Base-by-base conservation (phyloP, 2,329 filamentous ascomycete genomes). In the Epichloe coenophiala region DNA sequence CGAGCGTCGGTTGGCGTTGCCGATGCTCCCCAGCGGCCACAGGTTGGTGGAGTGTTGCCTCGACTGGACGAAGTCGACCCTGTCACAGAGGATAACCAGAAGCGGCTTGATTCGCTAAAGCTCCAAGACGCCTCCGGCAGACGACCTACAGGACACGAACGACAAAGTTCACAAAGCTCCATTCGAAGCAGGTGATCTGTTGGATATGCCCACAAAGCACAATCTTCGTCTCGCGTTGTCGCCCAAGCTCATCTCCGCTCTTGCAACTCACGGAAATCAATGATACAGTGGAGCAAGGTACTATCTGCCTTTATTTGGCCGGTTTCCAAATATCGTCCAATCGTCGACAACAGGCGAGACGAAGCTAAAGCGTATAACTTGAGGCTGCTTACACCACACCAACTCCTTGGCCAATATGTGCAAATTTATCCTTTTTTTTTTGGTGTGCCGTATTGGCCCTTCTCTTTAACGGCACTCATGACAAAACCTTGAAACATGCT, bases 21-120 rank as follows among this genome's bases (percentile, higher is more conserved):
- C 21, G 63, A 63, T 33, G 60, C 58, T 8, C 62, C 63, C 5
- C 58, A 63, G 42, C 61, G 65, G 37, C 66, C 60, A 48, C 73
- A 73, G 56, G 66, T 63, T 48, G 67, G 57, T 47, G 49, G 42
- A 36, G 65, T 66, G 49, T 68, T 73, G 59, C 73, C 71, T 50
- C 74, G 70, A 49, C 73, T 81, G 56, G 86, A 94, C 57, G 89
- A 95, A 60, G 76, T 84, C 38, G 89, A 96, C 65, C 80, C 83
- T 4, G 76, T 83, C 48, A 83, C 85, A 47, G 86, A 91, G 59
- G 88, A 93, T 60, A 91, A 84, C 64, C 84, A 88, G 68, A 87
- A 90, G 70, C 80, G 88, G 59, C 76, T 97, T 58, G 88, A 96
- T 68, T 90, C 88, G 48, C 75, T 97, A 59, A 89, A 93, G 66